A percentile compares a stretch with the other conserved stretches of the same genome.
phyloP scores from a whole-genome alignment of 352 stramenopile genomes.

The Phytophthora fragariaefolia region DNA sequence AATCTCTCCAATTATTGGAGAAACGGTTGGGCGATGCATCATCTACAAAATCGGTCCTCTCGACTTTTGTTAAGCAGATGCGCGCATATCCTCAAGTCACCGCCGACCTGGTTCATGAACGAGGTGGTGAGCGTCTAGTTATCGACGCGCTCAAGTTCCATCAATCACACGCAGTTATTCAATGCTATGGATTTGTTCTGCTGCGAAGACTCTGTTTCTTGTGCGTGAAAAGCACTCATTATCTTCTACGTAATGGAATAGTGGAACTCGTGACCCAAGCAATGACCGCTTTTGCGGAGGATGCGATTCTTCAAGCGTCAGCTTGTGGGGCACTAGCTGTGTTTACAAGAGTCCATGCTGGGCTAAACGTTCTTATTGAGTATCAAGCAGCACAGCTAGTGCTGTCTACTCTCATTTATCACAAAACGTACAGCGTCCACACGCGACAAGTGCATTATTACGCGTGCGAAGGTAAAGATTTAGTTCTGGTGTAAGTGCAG shows the following conservation, averaged over 20 bases:
- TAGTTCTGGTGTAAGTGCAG: not conserved
- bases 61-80: conserved; percentile 81
- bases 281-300: conserved; percentile 74
- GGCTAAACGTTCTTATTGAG: conserved; percentile 58
- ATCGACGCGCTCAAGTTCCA: conserved; percentile 67
- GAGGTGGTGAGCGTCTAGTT: conserved; percentile 54
- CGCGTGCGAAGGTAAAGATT: conserved; percentile 65
- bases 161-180: conserved; percentile 71
- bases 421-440: conserved; percentile 86
- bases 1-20: conserved; percentile 59
- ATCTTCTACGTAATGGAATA: conserved; percentile 57
- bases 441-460: conserved; percentile 88
- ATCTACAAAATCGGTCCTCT: conserved; percentile 66
- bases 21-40: conserved; percentile 47
- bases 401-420: conserved; percentile 70
- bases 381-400: conserved; percentile 66
- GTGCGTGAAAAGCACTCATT: conserved; percentile 64
- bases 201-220: conserved; percentile 78
- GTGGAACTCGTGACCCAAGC: conserved; percentile 57
- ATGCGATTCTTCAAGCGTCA: conserved; percentile 82
- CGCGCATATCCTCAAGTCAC: conserved; percentile 73
- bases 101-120: conserved; percentile 59
- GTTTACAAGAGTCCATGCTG: conserved; percentile 66
- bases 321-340: conserved; percentile 78
- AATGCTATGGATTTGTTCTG: conserved; percentile 84